These are phyloP conservation scores for Aspergillus terreus DNA, from an alignment of 2,329 filamentous ascomycete genomes.

Conservation along the genomic window DNA sequence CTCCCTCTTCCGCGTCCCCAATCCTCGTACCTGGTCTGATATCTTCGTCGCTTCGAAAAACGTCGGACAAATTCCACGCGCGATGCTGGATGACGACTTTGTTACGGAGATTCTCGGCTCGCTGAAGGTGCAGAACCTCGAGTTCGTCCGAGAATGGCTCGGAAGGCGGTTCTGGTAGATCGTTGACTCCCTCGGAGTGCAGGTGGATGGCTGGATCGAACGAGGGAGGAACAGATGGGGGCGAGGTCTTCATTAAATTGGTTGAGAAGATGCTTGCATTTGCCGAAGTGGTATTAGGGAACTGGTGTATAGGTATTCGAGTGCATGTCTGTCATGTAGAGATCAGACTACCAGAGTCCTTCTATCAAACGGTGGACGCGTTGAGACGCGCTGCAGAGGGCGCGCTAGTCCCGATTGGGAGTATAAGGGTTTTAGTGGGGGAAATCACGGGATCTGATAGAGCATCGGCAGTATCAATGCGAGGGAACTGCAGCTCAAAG, in stretches of 20 bases:
- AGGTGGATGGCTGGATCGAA: conserved; percentile 51
- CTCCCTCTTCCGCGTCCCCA: neutral
- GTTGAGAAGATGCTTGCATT: conserved; percentile 1
- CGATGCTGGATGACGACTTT: conserved; percentile 42
- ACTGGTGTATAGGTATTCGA: neutral
- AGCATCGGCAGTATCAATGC: too few relatives aligned
- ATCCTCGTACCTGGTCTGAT: conserved; percentile 29
- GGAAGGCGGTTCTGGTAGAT: conserved; percentile 21
- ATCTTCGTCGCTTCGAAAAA: conserved; percentile 42
- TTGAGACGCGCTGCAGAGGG: conserved; percentile 20
- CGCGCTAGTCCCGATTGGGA: conserved; percentile 23
- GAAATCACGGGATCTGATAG: neutral
- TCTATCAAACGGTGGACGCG: conserved; percentile 5
- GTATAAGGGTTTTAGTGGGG: neutral
- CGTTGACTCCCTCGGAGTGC: conserved; percentile 41
- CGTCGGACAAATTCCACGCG: conserved; percentile 40
- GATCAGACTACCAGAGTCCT: neutral
- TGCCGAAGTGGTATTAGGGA: neutral
- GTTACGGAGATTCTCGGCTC: conserved; percentile 31
- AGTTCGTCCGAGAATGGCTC: conserved; percentile 38
- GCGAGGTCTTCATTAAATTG: conserved; percentile 33
- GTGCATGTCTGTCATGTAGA: too few relatives aligned
- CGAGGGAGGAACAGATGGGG: conserved; percentile 41
- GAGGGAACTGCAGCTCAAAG: too few relatives aligned
- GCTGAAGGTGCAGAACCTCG: conserved; percentile 35